Evolutionary conservation across 768 basidiomycete species (phyloP).

Genomic region (Lactarius sp.): DNA sequence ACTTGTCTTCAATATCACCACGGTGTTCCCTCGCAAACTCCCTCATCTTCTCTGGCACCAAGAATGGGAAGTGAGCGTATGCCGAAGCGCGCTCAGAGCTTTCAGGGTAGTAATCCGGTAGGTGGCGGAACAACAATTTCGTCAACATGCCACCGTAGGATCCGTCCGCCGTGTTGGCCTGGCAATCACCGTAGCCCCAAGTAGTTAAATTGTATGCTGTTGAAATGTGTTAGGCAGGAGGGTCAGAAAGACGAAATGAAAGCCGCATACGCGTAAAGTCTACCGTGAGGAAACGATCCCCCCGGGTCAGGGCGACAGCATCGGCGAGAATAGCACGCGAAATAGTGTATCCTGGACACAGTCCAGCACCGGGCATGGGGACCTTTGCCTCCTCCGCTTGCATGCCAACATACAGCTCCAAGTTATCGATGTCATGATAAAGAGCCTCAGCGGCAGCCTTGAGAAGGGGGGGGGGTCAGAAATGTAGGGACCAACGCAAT

Average conservation of each 20-base stretch:
- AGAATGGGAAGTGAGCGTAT: slow-evolving; percentile 80
- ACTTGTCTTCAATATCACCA: slow-evolving; percentile 38
- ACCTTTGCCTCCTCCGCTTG: slow-evolving; percentile 63
- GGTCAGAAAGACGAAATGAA: neutral
- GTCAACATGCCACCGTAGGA: slow-evolving; percentile 73
- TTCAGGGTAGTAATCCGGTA: slow-evolving; percentile 64
- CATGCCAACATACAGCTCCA: slow-evolving; percentile 61
- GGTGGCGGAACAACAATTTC: slow-evolving; percentile 63
- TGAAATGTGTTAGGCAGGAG: neutral
- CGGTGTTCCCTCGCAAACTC: slow-evolving; percentile 35
- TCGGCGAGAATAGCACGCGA: slow-evolving; percentile 81
- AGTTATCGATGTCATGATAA: slow-evolving; percentile 69
- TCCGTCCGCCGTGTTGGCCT: slow-evolving; percentile 57
- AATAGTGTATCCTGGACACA: slow-evolving; percentile 81
- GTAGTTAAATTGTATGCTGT: slow-evolving; percentile 67
- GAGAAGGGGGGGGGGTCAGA: slow-evolving; percentile 2
- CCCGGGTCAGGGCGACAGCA: slow-evolving; percentile 68
- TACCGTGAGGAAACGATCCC: slow-evolving; percentile 73
- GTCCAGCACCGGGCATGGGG: slow-evolving; percentile 61
- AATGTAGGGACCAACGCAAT: neutral
- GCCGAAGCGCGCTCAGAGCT: slow-evolving; percentile 38
- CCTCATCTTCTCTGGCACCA: slow-evolving; percentile 52
- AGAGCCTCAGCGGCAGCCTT: slow-evolving; percentile 60
- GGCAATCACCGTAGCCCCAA: slow-evolving; percentile 76
- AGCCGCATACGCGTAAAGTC: slow-evolving; percentile 65